Evolutionary conservation across 2,329 filamentous ascomycete genomes (phyloP), one percentile per base, ranked within the genome.

Genomic region (Xylaria sp.): DNA sequence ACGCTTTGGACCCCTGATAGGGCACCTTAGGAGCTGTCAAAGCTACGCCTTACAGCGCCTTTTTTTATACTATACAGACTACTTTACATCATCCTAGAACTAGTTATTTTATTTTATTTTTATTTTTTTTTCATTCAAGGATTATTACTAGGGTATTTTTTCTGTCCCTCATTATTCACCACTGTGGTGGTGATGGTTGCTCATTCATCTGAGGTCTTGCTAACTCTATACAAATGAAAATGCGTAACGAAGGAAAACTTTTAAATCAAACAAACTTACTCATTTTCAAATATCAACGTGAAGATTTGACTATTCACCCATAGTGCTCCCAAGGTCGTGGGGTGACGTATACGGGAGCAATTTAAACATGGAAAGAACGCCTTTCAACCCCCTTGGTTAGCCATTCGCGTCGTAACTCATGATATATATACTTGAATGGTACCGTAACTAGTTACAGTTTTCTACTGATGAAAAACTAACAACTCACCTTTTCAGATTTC

Each of bases 401-500:
- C 4, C 29, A 31, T 31, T 31, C 29, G 29, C 29, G 4, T 31
- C 29, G 7, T 7, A 31, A 31, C 29, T 7, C 29, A 31, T 7
- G 29, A 31, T 31, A 31, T 7, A 31, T 31, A 31, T 31, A 7
- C 29, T 31, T 31, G 33, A 9, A 22, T 22, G 5, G 11, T 45
- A 45, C 22, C n/a, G n/a, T 45, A 45, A 20, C 5, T 22, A 45
- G 42, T n/a, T 22, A 11, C 17, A 22, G 11, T 3, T 45, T 22
- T 13, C 5, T 45, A 5, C 42, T 39, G n/a, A n/a, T n/a, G n/a
- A n/a, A n/a, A n/a, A 17, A 15, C 20, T 36, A 36, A 45, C 9
- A 17, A 57, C 54, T n/a, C 25, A 45, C 54, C 53, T 15, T 36
- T 42, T 56, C 10, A 33, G 13, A 13, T n/a, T n/a, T n/a, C n/a